phyloP scores from a whole-genome alignment of 225 moss, liverwort and hornwort species.

The Marchantia polymorpha region DNA sequence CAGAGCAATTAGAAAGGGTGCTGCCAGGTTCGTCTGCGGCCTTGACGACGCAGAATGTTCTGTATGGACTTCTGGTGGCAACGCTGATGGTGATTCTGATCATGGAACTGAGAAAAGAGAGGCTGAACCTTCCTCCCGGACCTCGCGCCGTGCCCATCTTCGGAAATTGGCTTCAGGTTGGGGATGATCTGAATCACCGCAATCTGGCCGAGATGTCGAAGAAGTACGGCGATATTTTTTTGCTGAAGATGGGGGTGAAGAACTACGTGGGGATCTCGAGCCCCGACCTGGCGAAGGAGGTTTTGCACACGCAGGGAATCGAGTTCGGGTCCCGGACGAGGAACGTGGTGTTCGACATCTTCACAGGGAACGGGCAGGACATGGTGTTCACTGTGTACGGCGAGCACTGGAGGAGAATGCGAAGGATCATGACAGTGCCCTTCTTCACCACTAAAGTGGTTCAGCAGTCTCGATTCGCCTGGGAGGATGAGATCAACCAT shows the following conservation, averaged over 20 bases:
- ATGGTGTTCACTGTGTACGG: constrained; percentile 55
- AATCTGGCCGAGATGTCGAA: constrained; percentile 49
- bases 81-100: constrained; percentile 6
- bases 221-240: constrained; percentile 42
- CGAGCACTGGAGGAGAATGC: constrained; percentile 54
- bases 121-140: constrained; percentile 45
- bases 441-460: constrained; percentile 57
- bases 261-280: constrained; percentile 46
- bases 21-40: constrained; percentile 18
- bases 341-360: constrained; percentile 48
- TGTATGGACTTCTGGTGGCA: constrained; percentile 11
- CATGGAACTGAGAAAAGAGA: constrained; percentile 17
- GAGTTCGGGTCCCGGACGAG: constrained; percentile 46
- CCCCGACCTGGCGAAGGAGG: constrained; percentile 42
- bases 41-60: constrained; percentile 26
- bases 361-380: constrained; percentile 46
- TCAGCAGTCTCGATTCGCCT: constrained; percentile 33
- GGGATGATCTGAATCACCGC: constrained; percentile 59
- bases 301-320: constrained; percentile 53
- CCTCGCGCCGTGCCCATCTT: constrained; percentile 39
- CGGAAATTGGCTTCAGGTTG: constrained; percentile 63
- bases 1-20: not conserved
- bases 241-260: constrained; percentile 41
- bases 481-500: constrained; percentile 44
- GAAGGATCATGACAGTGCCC: constrained; percentile 49